phyloP scores from a whole-genome alignment of 306 rosid genomes.

The Fragaria iinumae region DNA sequence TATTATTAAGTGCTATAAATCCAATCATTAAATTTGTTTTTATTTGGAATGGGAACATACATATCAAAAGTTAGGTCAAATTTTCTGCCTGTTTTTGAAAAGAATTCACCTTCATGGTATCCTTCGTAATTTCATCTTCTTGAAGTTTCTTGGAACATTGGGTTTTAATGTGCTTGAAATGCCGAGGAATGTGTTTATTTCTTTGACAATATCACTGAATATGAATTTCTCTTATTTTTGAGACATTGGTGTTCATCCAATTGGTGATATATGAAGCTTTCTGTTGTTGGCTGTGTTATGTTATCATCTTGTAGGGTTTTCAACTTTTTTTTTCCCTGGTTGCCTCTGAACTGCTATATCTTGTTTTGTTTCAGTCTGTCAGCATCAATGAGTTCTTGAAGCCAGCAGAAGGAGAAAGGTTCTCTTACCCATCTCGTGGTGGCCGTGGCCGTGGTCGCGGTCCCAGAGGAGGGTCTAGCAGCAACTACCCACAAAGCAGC shows the following conservation, averaged over 20 bases:
- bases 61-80: not conserved
- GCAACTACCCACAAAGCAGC: constrained; percentile 41
- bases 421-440: constrained; percentile 56
- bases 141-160: not conserved
- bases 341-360: constrained; percentile 6
- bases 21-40: no score
- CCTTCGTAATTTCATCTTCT: not conserved
- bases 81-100: not conserved
- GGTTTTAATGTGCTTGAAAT: not conserved
- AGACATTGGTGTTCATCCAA: not conserved
- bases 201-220: not conserved
- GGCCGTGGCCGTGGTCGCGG: constrained; percentile 80
- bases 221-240: not conserved
- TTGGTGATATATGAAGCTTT: not conserved
- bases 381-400: constrained; percentile 86
- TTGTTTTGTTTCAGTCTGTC: constrained; percentile 47
- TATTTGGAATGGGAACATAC: no score
- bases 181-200: not conserved
- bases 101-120: not conserved
- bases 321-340: no score
- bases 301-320: not conserved
- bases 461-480: constrained; percentile 46
- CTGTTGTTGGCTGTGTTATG: not conserved
- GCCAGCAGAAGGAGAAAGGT: constrained; percentile 86
- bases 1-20: no score